phyloP scores from a whole-genome alignment of 83 land plant species.

The Diphasiastrum complanatum region DNA sequence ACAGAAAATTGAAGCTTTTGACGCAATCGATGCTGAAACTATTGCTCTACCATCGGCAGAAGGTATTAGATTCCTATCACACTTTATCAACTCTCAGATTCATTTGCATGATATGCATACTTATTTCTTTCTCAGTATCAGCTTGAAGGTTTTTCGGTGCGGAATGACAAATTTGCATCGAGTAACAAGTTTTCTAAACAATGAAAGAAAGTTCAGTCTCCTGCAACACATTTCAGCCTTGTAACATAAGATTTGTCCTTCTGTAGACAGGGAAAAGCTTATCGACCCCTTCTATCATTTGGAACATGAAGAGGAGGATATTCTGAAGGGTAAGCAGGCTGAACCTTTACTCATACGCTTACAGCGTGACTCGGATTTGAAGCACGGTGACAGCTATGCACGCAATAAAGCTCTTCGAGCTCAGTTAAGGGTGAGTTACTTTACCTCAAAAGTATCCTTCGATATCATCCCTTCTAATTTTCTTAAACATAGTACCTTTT shows the following conservation, averaged over 20 bases:
- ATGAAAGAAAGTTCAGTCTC: too few species aligned
- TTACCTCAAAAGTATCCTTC: background rate
- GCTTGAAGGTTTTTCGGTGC: too few species aligned
- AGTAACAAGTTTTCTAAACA: too few species aligned
- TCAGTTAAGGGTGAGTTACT: slow-evolving; percentile 50
- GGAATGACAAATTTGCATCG: too few species aligned
- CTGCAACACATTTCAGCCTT: too few species aligned
- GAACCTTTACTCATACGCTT: slow-evolving; percentile 71
- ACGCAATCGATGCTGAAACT: slow-evolving; percentile 86
- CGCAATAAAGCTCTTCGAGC: slow-evolving; percentile 74
- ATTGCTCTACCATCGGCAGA: slow-evolving; percentile 69
- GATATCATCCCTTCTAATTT: background rate
- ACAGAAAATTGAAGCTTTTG: slow-evolving; percentile 70
- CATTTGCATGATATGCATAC: too few species aligned
- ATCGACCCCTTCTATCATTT: slow-evolving; percentile 83
- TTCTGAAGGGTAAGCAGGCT: slow-evolving; percentile 78
- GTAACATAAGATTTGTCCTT: too few species aligned
- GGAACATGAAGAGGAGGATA: slow-evolving; percentile 83
- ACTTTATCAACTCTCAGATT: too few species aligned
- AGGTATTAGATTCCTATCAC: slow-evolving; percentile 34
- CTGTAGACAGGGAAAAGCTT: slow-evolving; percentile 78
- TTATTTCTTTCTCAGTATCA: too few species aligned
- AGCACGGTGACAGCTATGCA: slow-evolving; percentile 76
- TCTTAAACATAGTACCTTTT: too few species aligned
- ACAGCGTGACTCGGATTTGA: slow-evolving; percentile 63